phyloP scores from a whole-genome alignment of 257 asterid species.

The Scutellaria minor region DNA sequence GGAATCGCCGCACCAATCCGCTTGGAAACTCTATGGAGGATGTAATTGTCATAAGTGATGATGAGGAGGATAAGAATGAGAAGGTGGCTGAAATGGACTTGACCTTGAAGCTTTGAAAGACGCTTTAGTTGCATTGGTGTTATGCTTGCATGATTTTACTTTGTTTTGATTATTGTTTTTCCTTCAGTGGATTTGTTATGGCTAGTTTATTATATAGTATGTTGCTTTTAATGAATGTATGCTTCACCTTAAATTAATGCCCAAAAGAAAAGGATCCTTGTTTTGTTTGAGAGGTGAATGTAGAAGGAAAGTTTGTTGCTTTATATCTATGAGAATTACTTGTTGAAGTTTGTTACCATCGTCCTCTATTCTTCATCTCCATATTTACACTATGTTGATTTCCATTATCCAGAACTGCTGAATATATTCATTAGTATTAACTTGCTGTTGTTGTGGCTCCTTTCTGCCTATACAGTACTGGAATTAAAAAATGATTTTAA shows the following conservation, averaged over 20 bases:
- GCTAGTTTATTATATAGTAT: constrained; percentile 3
- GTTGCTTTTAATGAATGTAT: constrained; percentile 20
- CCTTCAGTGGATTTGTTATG: not conserved
- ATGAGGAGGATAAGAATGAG: constrained; percentile 38
- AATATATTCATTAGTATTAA: not conserved
- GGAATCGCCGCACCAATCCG: constrained; percentile 22
- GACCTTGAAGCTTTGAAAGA: constrained; percentile 45
- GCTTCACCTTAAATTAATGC: constrained; percentile 16
- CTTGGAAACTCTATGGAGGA: constrained; percentile 24
- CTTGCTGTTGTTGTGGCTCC: constrained; percentile 4
- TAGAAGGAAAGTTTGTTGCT: not conserved
- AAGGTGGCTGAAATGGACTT: constrained; percentile 38
- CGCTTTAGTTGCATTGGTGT: constrained; percentile 18
- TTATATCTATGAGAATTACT: constrained; percentile 14
- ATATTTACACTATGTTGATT: not conserved
- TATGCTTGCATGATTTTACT: constrained; percentile 14
- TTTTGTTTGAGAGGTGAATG: constrained; percentile 15
- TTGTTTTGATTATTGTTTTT: constrained; percentile 20
- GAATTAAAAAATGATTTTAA: not conserved
- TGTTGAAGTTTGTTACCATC: constrained; percentile 3
- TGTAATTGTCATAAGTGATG: constrained; percentile 43
- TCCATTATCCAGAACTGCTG: not conserved
- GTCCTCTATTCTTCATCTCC: constrained; percentile 2
- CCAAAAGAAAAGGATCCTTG: constrained; percentile 2
- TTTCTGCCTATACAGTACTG: not conserved